These are phyloP conservation scores for Sarcodon sp. DNA, from an alignment of 768 basidiomycete species.

Conservation along the genomic window DNA sequence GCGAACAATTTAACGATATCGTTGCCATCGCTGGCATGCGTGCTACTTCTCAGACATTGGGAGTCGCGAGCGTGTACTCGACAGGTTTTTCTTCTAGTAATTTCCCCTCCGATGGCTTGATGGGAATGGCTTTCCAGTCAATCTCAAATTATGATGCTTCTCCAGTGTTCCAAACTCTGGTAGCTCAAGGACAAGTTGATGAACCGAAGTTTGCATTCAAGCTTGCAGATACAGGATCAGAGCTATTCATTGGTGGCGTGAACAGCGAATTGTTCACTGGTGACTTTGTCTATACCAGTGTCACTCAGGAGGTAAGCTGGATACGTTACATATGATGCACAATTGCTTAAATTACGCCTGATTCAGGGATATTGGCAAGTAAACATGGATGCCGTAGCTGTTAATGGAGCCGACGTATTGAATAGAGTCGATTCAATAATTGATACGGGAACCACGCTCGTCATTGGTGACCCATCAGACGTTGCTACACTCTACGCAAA, in stretches of 20 bases:
- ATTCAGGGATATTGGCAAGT: constrained; percentile 16
- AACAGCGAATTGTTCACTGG: constrained; percentile 33
- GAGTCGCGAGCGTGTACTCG: constrained; percentile 28
- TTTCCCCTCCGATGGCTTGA: constrained; percentile 26
- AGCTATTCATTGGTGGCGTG: constrained; percentile 44
- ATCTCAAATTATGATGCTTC: constrained; percentile 11
- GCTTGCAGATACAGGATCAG: constrained; percentile 27
- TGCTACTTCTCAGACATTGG: constrained; percentile 28
- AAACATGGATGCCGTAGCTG: constrained; percentile 11
- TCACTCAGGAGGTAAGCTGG: constrained; percentile 11
- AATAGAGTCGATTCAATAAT: constrained; percentile 12
- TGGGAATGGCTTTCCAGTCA: constrained; percentile 23
- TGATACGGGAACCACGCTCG: constrained; percentile 18
- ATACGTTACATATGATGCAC: neutral
- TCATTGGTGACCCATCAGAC: constrained; percentile 10
- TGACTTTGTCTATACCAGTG: constrained; percentile 24
- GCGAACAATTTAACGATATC: constrained; percentile 28
- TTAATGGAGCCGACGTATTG: constrained; percentile 8
- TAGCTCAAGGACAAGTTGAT: constrained; percentile 19
- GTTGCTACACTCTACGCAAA: constrained; percentile 7
- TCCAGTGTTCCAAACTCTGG: constrained; percentile 26
- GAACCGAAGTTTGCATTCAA: constrained; percentile 35
- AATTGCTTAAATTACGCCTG: constrained; percentile 4
- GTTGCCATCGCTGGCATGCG: constrained; percentile 25
- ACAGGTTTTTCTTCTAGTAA: constrained; percentile 11